A percentile compares a stretch with the other conserved stretches of the same genome.
phyloP scores from a whole-genome alignment of 768 basidiomycete species.

The Suillus lakei region DNA sequence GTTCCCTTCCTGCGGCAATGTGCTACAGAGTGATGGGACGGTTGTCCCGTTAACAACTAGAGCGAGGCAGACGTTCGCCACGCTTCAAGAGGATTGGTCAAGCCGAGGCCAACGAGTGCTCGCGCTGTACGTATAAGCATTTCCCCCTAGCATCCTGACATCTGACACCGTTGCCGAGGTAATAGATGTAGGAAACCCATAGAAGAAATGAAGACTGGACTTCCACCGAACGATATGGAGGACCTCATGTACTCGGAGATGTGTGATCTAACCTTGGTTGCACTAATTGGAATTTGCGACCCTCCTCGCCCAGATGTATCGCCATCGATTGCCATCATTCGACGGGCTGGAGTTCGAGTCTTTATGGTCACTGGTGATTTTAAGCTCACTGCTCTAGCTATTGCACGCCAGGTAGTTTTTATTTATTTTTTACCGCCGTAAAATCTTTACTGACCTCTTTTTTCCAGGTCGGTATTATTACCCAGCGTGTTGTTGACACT shows the following conservation, averaged over 20 bases:
- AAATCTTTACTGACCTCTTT: background rate
- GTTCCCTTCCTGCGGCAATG: slow-evolving; percentile 36
- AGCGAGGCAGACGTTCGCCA: slow-evolving; percentile 17
- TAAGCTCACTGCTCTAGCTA: slow-evolving; percentile 50
- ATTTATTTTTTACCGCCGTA: background rate
- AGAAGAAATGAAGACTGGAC: slow-evolving; percentile 11
- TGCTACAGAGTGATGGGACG: slow-evolving; percentile 28
- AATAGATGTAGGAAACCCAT: slow-evolving; percentile 10
- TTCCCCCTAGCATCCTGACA: background rate
- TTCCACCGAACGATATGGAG: slow-evolving; percentile 14
- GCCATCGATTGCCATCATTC: slow-evolving; percentile 47
- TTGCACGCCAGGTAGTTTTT: slow-evolving; percentile 43
- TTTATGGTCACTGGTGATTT: slow-evolving; percentile 58
- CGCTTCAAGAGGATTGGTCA: slow-evolving; percentile 41
- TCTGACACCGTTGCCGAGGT: background rate
- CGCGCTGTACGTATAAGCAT: slow-evolving; percentile 30
- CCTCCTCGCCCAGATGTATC: slow-evolving; percentile 52
- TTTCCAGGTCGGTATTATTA: slow-evolving; percentile 41
- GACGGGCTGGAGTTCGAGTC: slow-evolving; percentile 51
- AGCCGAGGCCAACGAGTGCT: slow-evolving; percentile 52
- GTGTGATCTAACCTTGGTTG: slow-evolving; percentile 44
- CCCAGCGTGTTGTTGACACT: slow-evolving; percentile 35
- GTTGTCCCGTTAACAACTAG: slow-evolving; percentile 25
- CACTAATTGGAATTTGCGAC: slow-evolving; percentile 54
- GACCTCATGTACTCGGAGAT: slow-evolving; percentile 42